Conservation (phyloP, 2,329 filamentous ascomycete species). For the Diaporthe sp. region DNA sequence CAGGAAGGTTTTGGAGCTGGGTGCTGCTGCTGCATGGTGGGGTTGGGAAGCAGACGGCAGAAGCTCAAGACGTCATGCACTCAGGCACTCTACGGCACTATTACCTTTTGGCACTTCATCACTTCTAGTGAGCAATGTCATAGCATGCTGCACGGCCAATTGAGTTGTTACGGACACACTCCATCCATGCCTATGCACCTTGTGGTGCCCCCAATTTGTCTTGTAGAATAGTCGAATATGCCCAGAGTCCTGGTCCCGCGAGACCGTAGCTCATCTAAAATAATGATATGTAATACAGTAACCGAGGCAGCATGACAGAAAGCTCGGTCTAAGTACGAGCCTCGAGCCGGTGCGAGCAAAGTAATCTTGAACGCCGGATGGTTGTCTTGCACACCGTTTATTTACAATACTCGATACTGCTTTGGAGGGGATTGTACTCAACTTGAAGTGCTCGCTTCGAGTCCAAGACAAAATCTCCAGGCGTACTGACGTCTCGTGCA, state of each 20-base stretch:
- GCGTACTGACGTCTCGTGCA: neutral
- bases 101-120: neutral
- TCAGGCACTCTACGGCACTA: neutral
- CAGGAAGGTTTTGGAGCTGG: neutral
- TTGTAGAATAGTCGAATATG: neutral
- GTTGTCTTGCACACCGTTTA: neutral
- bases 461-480: neutral
- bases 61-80: conserved; percentile 33
- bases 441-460: neutral
- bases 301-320: neutral
- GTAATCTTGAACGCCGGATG: no score
- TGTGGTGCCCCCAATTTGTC: neutral
- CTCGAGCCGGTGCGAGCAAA: neutral
- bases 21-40: neutral
- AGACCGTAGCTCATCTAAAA: neutral
- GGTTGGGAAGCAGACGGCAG: neutral
- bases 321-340: neutral
- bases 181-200: neutral
- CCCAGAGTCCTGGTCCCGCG: neutral
- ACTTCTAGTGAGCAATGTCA: neutral
- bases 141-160: neutral
- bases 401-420: neutral
- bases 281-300: neutral
- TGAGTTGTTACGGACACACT: neutral
- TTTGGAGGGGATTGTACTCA: neutral